Percentiles rank a stretch among this genome's conserved stretches.
Evolutionary conservation across 306 rosid species (phyloP).

Genomic region (Sechiopsis laciniata): DNA sequence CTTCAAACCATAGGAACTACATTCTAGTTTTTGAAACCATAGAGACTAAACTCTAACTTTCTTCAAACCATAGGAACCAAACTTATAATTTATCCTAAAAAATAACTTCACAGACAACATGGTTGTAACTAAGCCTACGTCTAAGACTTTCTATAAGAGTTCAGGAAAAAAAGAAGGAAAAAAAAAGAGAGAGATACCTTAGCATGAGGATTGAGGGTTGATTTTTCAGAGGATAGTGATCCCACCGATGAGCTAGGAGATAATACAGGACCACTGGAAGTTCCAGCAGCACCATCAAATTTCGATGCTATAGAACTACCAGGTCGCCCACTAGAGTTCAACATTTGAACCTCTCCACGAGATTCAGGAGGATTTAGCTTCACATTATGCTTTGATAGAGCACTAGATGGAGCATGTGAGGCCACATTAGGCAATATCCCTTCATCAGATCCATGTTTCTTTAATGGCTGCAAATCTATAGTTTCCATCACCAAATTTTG

Average conservation of each 20-base stretch:
- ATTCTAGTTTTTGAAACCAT: too few relatives aligned
- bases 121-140: not conserved
- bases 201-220: slow-evolving; percentile 72
- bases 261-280: slow-evolving; percentile 53
- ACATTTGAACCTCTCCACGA: slow-evolving; percentile 39
- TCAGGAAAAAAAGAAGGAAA: not conserved
- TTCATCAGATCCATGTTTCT: slow-evolving; percentile 44
- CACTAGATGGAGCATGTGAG: slow-evolving; percentile 34
- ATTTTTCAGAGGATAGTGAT: slow-evolving; percentile 76
- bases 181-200: slow-evolving; percentile 43
- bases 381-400: slow-evolving; percentile 37
- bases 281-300: slow-evolving; percentile 42
- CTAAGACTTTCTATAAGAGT: too few relatives aligned
- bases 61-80: too few relatives aligned
- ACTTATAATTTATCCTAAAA: too few relatives aligned
- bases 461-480: slow-evolving; percentile 51
- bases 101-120: not conserved
- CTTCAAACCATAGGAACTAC: too few relatives aligned
- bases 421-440: slow-evolving; percentile 36
- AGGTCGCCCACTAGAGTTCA: slow-evolving; percentile 48
- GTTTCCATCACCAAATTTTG: slow-evolving; percentile 13
- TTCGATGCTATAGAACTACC: slow-evolving; percentile 56
- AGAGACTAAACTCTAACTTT: too few relatives aligned
- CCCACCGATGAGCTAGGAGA: slow-evolving; percentile 87
- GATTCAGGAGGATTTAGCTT: slow-evolving; percentile 45